Evolutionary conservation across 108 stramenopile species (phyloP).

Genomic region (Cylindrotheca closterium): DNA sequence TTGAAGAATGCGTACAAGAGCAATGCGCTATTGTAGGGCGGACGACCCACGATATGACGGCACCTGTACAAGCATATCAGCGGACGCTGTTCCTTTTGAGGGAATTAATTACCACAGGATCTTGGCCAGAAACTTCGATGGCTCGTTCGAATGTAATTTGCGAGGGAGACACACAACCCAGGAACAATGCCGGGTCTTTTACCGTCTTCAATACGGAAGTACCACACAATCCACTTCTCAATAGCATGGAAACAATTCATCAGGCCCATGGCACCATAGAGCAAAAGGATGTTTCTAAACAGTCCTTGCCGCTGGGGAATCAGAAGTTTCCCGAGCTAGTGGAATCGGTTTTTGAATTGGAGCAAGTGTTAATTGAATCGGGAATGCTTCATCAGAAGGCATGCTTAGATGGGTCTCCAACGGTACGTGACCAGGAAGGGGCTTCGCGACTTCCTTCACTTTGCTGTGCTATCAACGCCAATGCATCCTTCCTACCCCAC

Average conservation of each 20-base stretch:
- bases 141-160: slow-evolving; percentile 65
- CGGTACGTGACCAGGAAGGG: no score
- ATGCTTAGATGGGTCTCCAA: no score
- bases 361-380: slow-evolving; percentile 12
- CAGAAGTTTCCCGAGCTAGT: slow-evolving; percentile 75
- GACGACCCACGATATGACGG: no score
- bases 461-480: slow-evolving; percentile 88
- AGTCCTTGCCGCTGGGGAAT: slow-evolving; percentile 60
- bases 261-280: not conserved
- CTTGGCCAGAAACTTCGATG: slow-evolving; percentile 73
- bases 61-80: not conserved
- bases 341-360: slow-evolving; percentile 76
- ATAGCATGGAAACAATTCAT: not conserved
- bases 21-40: no score
- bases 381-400: no score
- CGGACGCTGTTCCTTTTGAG: slow-evolving; percentile 19
- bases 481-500: slow-evolving; percentile 91
- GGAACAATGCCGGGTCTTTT: slow-evolving; percentile 50
- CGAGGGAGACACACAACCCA: no score
- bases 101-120: slow-evolving; percentile 28
- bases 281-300: not conserved
- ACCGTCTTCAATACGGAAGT: slow-evolving; percentile 49
- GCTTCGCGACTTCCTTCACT: slow-evolving; percentile 67
- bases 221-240: not conserved
- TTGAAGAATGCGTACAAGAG: no score